phyloP scores from a whole-genome alignment of 2,329 filamentous ascomycete genomes.

The Cryphonectria carpinicola region DNA sequence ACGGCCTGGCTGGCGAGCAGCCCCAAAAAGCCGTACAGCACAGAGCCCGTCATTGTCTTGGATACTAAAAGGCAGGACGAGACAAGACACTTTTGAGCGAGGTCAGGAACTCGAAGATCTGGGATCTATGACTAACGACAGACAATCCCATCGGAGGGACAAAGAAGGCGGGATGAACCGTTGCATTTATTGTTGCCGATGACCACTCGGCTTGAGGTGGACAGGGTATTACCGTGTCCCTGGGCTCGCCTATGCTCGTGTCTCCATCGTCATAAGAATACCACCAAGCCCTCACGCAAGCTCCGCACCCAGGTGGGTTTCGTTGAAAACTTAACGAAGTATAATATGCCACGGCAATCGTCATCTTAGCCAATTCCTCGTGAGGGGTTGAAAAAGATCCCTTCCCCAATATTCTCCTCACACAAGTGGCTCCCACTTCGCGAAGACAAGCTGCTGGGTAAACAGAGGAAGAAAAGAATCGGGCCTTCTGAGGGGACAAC shows the following conservation, averaged over 20 bases:
- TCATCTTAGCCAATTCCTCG: neutral
- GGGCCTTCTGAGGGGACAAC: slow-evolving; percentile 22
- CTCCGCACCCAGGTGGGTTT: slow-evolving; percentile 8
- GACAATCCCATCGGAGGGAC: neutral
- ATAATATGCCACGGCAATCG: neutral
- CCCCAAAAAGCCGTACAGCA: slow-evolving; percentile 20
- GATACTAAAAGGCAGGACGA: neutral
- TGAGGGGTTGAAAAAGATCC: slow-evolving; percentile 14
- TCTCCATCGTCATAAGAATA: neutral
- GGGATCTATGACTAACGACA: neutral
- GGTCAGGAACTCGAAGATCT: neutral
- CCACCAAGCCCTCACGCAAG: neutral
- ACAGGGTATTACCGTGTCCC: neutral
- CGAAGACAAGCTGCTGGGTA: neutral
- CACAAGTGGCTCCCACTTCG: neutral
- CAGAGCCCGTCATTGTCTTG: slow-evolving; percentile 13
- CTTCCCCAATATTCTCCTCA: neutral
- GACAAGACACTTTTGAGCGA: slow-evolving; percentile 2
- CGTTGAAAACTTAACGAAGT: neutral
- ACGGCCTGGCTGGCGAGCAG: slow-evolving; percentile 19
- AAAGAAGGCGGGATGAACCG: neutral
- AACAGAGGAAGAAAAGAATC: slow-evolving; percentile 11
- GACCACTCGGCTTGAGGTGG: neutral
- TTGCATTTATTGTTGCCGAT: neutral
- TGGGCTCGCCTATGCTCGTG: neutral